Evolutionary conservation across 2,329 filamentous ascomycete genomes (phyloP), one percentile per base, ranked within the genome.

Genomic region (Apiospora rasikravindrae): DNA sequence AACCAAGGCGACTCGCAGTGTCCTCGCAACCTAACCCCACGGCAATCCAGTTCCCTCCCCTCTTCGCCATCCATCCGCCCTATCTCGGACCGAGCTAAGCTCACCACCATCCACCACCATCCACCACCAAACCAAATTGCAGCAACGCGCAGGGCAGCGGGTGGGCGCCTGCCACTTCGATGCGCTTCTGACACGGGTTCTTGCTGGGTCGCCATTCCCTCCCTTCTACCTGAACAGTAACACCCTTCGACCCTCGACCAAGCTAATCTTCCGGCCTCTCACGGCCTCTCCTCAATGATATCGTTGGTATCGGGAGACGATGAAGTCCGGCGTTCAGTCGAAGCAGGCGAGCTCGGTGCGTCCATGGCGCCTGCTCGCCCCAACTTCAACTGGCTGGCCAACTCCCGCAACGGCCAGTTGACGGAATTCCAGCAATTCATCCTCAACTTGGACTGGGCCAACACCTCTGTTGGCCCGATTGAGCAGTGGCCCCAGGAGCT

Each of bases 281-380:
- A 64, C 57, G 57, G 57, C 57, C 57, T 64, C 19, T 64, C 19
- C 57, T 64, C 57, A 64, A 64, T 64, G 57, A 64, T 64, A 64
- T 64, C 57, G 40, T 77, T 75, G 0, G 85, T 91, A 7, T 75
- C 78, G 14, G 81, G 90, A 1, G 84, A 84, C 0, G 82, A 83
- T 2, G 84, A 47, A 45, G 24, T 19, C 40, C 14, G 45, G 67
- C 67, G n/a, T 5, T 40, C 42, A 19, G 40, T 19, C 10, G 67
- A 68, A n/a, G 57, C 33, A 37, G 57, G 57, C 8, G 57, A 40
- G 33, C 57, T 40, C 5, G 22, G 33, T 40, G 22, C 29, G 33
- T 33, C 67, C 14, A 37, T 14, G 67, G 29, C 13, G 29, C 40
- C 45, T 22, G 33, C 8, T 37, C 64, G 70, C 57, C 33, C 57